Base-by-base conservation (phyloP, 2,329 filamentous ascomycete genomes). In the Talaromyces sp. region DNA sequence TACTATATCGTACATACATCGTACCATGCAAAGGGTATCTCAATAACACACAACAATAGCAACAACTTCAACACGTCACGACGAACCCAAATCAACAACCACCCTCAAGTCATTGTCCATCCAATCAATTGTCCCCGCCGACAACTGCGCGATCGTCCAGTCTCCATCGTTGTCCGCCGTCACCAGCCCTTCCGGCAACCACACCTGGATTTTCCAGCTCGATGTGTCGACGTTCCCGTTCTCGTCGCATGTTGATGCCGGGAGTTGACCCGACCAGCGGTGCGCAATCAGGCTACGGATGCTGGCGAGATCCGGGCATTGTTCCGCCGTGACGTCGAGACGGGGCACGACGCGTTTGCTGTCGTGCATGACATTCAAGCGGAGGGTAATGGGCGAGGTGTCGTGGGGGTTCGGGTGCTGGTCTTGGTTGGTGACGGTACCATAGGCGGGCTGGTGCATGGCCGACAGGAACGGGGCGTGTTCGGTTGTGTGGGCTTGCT, bases 81-180 rank as follows among this genome's bases (percentile, higher is more conserved):
- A 39, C n/a, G 64, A 68, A 37, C 70, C 73, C 45, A 77, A 57
- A 49, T 81, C 79, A 33, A 81, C 70, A 35, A 82, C 68, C 63
- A 82, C 75, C 60, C 74, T 78, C 64, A 82, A 66, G 47, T 80
- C 75, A 4, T 75, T 75, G 66, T 82, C 80, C 79, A 82, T 81
- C 80, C 80, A 82, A 35, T 81, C 80, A 2, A 80, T 75, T 11
- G 76, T 77, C 19, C 76, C 75, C 11, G 77, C 77, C 4, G 78
- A 76, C 37, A 80, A 69, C n/a, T 81, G 71, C 4, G 79, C 77
- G 65, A 81, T 75, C 22, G 77, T 75, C 80, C 80, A 82, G 56
- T 82, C 79, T 43, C 75, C 75, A 60, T 81, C 78, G 52, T 71
- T 77, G 13, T 73, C 71, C 8, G 82, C 71, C 7, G 69, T 62